Evolutionary conservation across 2,329 filamentous ascomycete genomes (phyloP).

Genomic region (Phialophora tarda): DNA sequence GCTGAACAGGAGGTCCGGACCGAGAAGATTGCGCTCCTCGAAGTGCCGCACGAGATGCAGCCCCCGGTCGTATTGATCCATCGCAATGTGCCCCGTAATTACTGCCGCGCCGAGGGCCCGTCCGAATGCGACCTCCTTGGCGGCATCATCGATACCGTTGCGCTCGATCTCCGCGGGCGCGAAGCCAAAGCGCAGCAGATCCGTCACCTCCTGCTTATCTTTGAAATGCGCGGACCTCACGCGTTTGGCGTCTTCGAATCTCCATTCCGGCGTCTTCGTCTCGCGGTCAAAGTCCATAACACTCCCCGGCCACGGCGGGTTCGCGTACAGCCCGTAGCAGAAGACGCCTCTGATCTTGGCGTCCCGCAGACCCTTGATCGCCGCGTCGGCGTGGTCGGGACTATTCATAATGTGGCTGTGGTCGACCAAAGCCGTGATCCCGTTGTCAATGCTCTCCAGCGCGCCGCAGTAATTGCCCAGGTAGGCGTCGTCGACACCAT

Average conservation of each 20-base stretch:
- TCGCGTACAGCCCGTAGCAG: constrained; percentile 22
- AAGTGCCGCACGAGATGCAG: constrained; percentile 23
- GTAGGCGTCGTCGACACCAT: constrained; percentile 19
- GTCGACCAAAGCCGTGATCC: constrained; percentile 23
- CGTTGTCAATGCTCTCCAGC: constrained; percentile 24
- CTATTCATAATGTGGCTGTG: constrained; percentile 34
- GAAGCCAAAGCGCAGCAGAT: constrained; percentile 29
- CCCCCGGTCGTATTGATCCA: constrained; percentile 21
- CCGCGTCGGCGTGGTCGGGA: constrained; percentile 30
- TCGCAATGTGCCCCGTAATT: constrained; percentile 21
- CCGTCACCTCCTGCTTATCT: constrained; percentile 4
- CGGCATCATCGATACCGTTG: constrained; percentile 13
- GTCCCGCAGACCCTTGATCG: constrained; percentile 18
- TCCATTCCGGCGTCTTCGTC: constrained; percentile 23
- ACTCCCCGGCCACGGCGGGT: constrained; percentile 23
- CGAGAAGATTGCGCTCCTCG: constrained; percentile 21
- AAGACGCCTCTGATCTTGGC: constrained; percentile 23
- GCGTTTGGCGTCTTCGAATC: constrained; percentile 23
- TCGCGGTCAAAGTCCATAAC: constrained; percentile 22
- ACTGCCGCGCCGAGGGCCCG: constrained; percentile 19
- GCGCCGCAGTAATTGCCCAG: constrained; percentile 25
- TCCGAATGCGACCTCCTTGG: constrained; percentile 22
- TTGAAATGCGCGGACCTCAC: constrained; percentile 20
- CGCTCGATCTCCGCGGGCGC: constrained; percentile 21
- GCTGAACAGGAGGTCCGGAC: constrained; percentile 27